A percentile compares a stretch with the other conserved stretches of the same genome.
phyloP scores from a whole-genome alignment of 495 filamentous ascomycete genomes.

The Monascus purpureus region DNA sequence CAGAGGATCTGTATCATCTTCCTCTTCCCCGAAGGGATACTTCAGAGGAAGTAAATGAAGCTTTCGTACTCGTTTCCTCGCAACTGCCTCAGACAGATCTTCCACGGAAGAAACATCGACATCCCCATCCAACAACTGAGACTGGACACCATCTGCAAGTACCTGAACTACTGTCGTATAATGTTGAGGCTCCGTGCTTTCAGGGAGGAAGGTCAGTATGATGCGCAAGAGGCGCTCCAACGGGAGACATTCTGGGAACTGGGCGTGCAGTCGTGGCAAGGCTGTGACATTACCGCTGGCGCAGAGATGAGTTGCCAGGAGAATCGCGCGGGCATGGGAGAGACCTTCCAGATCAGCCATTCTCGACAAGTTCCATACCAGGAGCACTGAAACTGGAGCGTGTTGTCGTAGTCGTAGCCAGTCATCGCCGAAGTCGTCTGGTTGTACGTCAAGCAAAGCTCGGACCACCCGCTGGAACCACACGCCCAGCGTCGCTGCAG shows the following conservation, averaged over 20 bases:
- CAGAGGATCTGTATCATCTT: slow-evolving; percentile 37
- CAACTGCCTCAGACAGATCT: slow-evolving; percentile 47
- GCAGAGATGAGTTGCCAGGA: slow-evolving; percentile 33
- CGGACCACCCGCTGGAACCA: slow-evolving; percentile 27
- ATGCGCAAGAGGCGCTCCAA: slow-evolving; percentile 63
- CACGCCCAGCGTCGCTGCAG: slow-evolving; percentile 1
- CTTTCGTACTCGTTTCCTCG: slow-evolving; percentile 54
- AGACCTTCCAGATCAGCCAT: slow-evolving; percentile 29
- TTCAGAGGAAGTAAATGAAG: slow-evolving; percentile 52
- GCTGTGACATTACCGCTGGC: slow-evolving; percentile 42
- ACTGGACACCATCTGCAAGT: slow-evolving; percentile 30
- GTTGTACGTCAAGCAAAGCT: slow-evolving; percentile 13
- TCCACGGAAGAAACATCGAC: slow-evolving; percentile 48
- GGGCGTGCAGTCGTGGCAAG: slow-evolving; percentile 46
- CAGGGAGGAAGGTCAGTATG: slow-evolving; percentile 73
- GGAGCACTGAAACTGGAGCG: too few relatives aligned
- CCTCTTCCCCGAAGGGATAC: slow-evolving; percentile 30
- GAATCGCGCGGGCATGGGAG: slow-evolving; percentile 33
- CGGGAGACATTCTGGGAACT: slow-evolving; percentile 43
- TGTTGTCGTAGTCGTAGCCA: not conserved
- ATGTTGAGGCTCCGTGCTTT: slow-evolving; percentile 47
- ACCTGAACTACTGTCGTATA: slow-evolving; percentile 50
- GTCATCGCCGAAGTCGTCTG: not conserved
- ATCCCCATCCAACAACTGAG: slow-evolving; percentile 10
- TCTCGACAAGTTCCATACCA: slow-evolving; percentile 5